Evolutionary conservation across 2,329 filamentous ascomycete genomes (phyloP).

Genomic region (Diatrype stigma): DNA sequence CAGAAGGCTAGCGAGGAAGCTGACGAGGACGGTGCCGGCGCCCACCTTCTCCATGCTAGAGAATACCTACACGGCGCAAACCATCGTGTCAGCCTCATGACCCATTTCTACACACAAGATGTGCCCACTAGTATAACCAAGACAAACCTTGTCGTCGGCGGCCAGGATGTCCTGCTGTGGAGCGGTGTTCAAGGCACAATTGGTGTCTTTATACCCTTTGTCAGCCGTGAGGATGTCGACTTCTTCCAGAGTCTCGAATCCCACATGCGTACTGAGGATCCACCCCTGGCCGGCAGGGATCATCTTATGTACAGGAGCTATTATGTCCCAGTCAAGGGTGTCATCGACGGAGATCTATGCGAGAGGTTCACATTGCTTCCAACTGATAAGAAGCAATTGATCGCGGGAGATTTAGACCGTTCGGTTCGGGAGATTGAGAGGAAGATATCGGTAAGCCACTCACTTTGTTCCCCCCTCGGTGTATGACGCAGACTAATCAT

Average conservation of each 20-base stretch:
- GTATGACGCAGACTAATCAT: too few relatives aligned
- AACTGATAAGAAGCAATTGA: constrained; percentile 89
- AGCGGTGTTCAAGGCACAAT: constrained; percentile 91
- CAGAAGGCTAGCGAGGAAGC: constrained; percentile 82
- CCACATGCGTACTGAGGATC: constrained; percentile 79
- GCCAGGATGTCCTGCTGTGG: constrained; percentile 89
- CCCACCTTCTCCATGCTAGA: constrained; percentile 86
- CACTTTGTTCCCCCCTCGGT: too few relatives aligned
- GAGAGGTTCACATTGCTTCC: constrained; percentile 83
- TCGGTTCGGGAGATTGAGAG: constrained; percentile 91
- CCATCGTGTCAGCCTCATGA: constrained; percentile 77
- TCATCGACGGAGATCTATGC: constrained; percentile 95
- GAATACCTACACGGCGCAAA: constrained; percentile 86
- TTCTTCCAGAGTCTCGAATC: constrained; percentile 95
- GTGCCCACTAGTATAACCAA: constrained; percentile 89
- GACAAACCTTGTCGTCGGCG: constrained; percentile 83
- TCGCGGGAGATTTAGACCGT: constrained; percentile 87
- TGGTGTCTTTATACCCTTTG: constrained; percentile 87
- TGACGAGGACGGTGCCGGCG: constrained; percentile 86
- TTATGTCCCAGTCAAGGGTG: constrained; percentile 92
- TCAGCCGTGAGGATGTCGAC: constrained; percentile 87
- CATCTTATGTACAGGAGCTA: constrained; percentile 95
- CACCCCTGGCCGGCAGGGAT: constrained; percentile 85
- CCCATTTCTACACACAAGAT: constrained; percentile 87
- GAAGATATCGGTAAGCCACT: constrained; percentile 69